Evolutionary conservation across 805 yeast genomes (phyloP), one percentile per base, ranked within the genome.

Genomic region (Tetrapisispora pingtungensis): DNA sequence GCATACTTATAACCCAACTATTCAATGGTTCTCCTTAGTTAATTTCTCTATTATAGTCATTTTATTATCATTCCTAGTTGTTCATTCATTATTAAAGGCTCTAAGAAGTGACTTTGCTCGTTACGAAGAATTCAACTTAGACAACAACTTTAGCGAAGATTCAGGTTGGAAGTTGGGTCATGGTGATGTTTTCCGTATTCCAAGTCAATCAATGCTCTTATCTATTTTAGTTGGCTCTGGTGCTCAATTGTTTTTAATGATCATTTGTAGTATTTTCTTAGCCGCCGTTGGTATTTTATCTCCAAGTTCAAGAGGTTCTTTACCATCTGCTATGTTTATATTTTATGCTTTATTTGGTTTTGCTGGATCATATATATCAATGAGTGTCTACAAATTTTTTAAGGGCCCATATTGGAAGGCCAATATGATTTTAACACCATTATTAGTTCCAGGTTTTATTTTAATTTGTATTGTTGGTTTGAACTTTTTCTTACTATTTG

Each of bases 131-230:
- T 75, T 90, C 51, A 87, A 84, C 59, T 73, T 90, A 55, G 93
- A 84, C 59, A 87, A 81, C 55, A 95, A 84, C 46, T 77, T 87
- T 43, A 80, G 86, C 49, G 96, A 88, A 57, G 97, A 93, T 62
- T 75, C 88, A 59, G 98, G 98, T 33, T 93, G 98, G 98, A 93
- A 93, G 62, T 73, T 93, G 51, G 81, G 88, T 33, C 94, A 89
- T 56, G 97, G 97, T 49, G 97, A 90, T 62, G 88, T 90, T 27
- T 90, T 90, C 70, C 77, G 97, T 64, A 68, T 89, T 8, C 97
- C 97, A 36, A 61, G 70, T 41, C 69, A 75, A 52, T 72, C 83
- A 44, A 73, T 88, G 75, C 46, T 84, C 6, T 72, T 88, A 47
- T 83, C 96, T 2, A 78, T 88, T 8, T 64, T 89, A 19, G 76